Evolutionary conservation across 208 protist species (phyloP).

Genomic region (Tritrichomonas musculus): DNA sequence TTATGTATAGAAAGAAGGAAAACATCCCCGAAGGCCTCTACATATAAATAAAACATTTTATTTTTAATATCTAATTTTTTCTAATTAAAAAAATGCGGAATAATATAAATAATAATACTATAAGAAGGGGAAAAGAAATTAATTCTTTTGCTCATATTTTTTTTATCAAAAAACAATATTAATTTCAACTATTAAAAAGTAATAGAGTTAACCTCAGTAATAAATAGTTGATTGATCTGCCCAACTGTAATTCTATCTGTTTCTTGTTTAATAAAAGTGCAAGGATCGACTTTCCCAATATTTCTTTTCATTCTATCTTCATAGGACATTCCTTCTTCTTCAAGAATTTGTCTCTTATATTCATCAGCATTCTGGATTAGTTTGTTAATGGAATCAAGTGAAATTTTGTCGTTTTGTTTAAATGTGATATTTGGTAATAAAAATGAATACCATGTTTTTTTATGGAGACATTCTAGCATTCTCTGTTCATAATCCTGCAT

Average conservation of each 20-base stretch:
- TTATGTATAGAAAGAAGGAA: conserved; percentile 97
- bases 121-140: no score
- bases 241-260: not conserved
- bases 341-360: not conserved
- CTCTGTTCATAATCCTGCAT: conserved; percentile 98
- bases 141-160: no score
- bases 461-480: conserved; percentile 93
- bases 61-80: no score
- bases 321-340: not conserved
- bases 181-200: not conserved
- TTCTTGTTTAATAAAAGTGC: not conserved
- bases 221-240: not conserved
- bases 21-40: conserved; percentile 92
- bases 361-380: not conserved
- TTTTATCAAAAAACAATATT: no score
- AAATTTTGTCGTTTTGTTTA: not conserved
- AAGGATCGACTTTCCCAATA: not conserved
- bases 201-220: not conserved
- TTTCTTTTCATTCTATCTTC: not conserved
- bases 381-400: not conserved
- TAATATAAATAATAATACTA: no score
- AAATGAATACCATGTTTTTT: not conserved
- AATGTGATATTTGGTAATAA: not conserved
- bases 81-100: no score
- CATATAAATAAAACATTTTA: conserved; percentile 64